Base-by-base conservation (phyloP, 2,329 filamentous ascomycete species). In the Pseudogymnoascus sp. region DNA sequence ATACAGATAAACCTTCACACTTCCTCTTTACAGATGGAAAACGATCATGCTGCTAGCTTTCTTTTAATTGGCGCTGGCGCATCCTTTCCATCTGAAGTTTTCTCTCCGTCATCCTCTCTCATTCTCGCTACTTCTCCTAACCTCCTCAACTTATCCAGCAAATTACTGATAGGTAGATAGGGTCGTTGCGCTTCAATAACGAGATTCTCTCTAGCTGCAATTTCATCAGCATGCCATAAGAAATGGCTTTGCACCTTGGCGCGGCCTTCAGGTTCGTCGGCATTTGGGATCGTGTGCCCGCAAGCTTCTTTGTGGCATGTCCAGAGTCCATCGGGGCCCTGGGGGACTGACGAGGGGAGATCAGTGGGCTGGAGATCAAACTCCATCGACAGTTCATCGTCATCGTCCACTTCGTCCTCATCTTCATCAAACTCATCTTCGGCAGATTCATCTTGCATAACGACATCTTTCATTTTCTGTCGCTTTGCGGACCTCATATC, bases 291-390 rank as follows among this genome's bases (percentile, higher is more conserved):
- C 40, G 85, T 78, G 66, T 85, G 85, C 37, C 75, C 75, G 68
- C 88, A 91, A 24, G 81, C 84, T 9, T 84, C 81, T 64, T 87
- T 79, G 4, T 81, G 80, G 68, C 88, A 91, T 1, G 75, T 76
- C 87, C 87, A 91, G 0, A 84, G 84, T 60, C 86, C 81, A 63
- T 84, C 78, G 0, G 84, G 81, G 0, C 83, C 85, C 35, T 78
- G 76, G 0, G 83, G 78, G 2, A 71, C 73, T 6, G 75, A 74
- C 3, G 79, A 78, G 0, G 81, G 81, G 9, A 83, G 67, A 57
- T 7, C 10, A 31, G 47, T 54, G 29, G 47, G 21, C 15, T 54
- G n/a, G 10, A 73, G 77, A 61, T 84, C 35, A 36, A 64, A 33
- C 47, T 40, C 41, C 4, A 64, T 47, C n/a, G 26, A 31, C 13